Evolutionary conservation across 129 eudicot genomes (phyloP), one percentile per base, ranked within the genome.

Genomic region (Erigeron canadensis): DNA sequence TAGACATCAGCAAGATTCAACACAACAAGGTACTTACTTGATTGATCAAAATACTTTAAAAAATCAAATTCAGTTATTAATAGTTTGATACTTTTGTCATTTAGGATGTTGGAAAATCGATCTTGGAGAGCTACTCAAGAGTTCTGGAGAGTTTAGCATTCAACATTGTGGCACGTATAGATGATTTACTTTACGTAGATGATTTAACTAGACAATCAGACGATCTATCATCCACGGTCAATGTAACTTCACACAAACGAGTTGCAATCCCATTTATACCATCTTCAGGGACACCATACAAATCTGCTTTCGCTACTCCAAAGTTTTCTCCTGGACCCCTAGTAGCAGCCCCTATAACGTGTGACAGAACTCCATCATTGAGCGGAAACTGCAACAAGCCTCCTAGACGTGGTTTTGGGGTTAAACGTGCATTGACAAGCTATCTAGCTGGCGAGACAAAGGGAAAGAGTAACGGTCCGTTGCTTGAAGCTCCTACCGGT

Each of bases 1-100:
- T 95, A 67, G 99, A 95, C 71, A 81, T 91, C 77, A 95, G 82
- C 87, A 95, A 95, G 76, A 95, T 95, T 60, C 99, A 95, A 65
- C 90, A 75, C 87, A 95, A 95, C 84, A 95, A 81, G 97, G 99
- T 94, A 55, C 19, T 15, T 53, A 61, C 45, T 17, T 7, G 7
- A 60, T 62, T 41, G 4, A 46, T 60, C 10, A 13, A 0, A 23
- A 17, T 0, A 15, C n/a, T 48, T 18, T 17, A 42, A 9, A 42
- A 9, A 4, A 17, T 22, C 17, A 10, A 42, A 45, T 5, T 19
- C 5, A 6, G 2, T 34, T 50, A 7, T 17, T 69, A 21, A 67
- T 28, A 13, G 55, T 47, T 51, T 38, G 23, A 40, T 51, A 2
- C 59, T 58, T 42, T 57, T 10, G 51, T 64, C 11, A 11, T 77